phyloP scores from a whole-genome alignment of 2,329 filamentous ascomycete species.

The Cladophialophora exuberans region DNA sequence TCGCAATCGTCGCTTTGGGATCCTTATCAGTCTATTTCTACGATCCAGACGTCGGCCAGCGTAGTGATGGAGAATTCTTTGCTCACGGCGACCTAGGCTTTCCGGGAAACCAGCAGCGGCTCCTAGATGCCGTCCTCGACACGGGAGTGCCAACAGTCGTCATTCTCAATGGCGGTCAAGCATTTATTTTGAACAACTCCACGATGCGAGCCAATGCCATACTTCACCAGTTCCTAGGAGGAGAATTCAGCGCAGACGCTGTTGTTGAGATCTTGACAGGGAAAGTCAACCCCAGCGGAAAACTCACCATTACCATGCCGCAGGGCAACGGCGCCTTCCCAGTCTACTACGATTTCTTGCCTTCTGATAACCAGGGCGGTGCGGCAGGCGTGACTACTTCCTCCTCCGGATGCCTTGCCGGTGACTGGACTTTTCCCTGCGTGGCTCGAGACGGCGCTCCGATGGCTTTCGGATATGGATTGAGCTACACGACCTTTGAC shows the following conservation, averaged over 20 bases:
- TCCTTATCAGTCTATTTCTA: not conserved
- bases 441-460: not conserved
- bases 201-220: slow-evolving; percentile 2
- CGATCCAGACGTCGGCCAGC: not conserved
- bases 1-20: not conserved
- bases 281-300: slow-evolving; percentile 6
- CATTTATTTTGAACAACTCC: slow-evolving; percentile 6
- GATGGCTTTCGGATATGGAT: slow-evolving; percentile 2
- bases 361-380: not conserved
- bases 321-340: not conserved
- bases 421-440: not conserved
- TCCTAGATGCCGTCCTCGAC: slow-evolving; percentile 5
- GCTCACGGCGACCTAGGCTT: not conserved
- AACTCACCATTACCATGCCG: slow-evolving; percentile 8
- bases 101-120: slow-evolving; percentile 3
- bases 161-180: slow-evolving; percentile 6
- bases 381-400: too few species aligned
- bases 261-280: slow-evolving; percentile 2
- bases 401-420: not conserved
- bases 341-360: not conserved
- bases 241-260: slow-evolving; percentile 1
- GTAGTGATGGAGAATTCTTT: slow-evolving; percentile 3
- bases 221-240: slow-evolving; percentile 1
- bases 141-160: slow-evolving; percentile 1
- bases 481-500: slow-evolving; percentile 9